A percentile compares a stretch with the other conserved stretches of the same genome.
phyloP scores from a whole-genome alignment of 305 asterid species.

The Fraxinus sp. region DNA sequence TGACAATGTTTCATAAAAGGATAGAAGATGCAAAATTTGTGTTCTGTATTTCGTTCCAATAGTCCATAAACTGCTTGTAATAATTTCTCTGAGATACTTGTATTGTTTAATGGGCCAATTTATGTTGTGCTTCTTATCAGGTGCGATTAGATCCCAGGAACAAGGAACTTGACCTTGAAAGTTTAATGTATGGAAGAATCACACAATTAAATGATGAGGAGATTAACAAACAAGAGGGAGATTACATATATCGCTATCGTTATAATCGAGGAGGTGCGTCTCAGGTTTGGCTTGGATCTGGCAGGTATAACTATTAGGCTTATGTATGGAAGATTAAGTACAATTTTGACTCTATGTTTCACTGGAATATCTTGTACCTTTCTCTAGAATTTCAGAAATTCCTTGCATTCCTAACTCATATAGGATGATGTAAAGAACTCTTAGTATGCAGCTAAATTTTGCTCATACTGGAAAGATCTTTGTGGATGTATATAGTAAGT shows the following conservation, averaged over 20 bases:
- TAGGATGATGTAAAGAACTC: neutral
- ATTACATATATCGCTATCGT: constrained; percentile 83
- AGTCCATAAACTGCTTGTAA: constrained; percentile 16
- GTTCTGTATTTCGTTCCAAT: constrained; percentile 11
- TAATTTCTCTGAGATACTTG: constrained; percentile 7
- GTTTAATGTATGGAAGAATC: constrained; percentile 70
- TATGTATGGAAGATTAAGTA: constrained; percentile 5
- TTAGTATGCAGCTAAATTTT: neutral
- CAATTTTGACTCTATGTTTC: neutral
- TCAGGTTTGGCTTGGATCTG: constrained; percentile 99
- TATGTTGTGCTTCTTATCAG: constrained; percentile 38
- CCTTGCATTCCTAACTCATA: constrained; percentile 3
- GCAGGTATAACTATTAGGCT: constrained; percentile 59
- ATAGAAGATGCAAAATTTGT: constrained; percentile 7
- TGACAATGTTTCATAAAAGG: constrained; percentile 1
- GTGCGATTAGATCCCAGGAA: constrained; percentile 92
- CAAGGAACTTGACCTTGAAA: constrained; percentile 79
- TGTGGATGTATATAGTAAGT: neutral
- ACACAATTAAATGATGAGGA: constrained; percentile 72
- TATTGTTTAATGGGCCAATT: constrained; percentile 4
- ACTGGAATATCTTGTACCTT: constrained; percentile 1
- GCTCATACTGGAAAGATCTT: neutral
- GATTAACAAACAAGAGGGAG: constrained; percentile 90
- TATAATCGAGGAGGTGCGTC: constrained; percentile 98
- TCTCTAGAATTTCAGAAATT: constrained; percentile 19